phyloP scores from a whole-genome alignment of 1,284 basidiomycete genomes.

The Sphaerobolus stellatus region DNA sequence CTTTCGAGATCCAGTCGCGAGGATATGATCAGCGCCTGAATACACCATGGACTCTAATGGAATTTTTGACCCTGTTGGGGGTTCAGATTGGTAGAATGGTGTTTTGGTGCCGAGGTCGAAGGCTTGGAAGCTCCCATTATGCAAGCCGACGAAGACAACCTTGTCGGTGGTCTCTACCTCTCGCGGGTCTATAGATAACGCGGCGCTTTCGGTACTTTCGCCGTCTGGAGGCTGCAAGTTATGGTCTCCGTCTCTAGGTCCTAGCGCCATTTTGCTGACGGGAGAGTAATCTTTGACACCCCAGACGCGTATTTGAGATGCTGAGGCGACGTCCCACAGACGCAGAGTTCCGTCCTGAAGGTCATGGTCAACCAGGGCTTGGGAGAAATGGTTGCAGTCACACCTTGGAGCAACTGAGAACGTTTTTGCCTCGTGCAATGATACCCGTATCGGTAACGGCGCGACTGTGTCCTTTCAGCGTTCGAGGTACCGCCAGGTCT shows the following conservation, averaged over 20 bases:
- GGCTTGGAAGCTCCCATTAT: slow-evolving; percentile 54
- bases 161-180: slow-evolving; percentile 52
- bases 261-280: slow-evolving; percentile 47
- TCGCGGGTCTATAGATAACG: slow-evolving; percentile 33
- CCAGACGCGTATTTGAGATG: slow-evolving; percentile 44
- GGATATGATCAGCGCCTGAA: slow-evolving; percentile 36
- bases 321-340: slow-evolving; percentile 72
- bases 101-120: slow-evolving; percentile 57
- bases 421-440: slow-evolving; percentile 60
- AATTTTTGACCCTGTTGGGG: slow-evolving; percentile 24
- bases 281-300: slow-evolving; percentile 36
- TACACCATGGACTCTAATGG: slow-evolving; percentile 56
- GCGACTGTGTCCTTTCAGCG: slow-evolving; percentile 67
- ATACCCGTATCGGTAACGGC: slow-evolving; percentile 61
- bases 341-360: slow-evolving; percentile 69
- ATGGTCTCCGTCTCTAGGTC: slow-evolving; percentile 28
- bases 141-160: slow-evolving; percentile 54
- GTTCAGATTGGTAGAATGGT: slow-evolving; percentile 40
- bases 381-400: background rate
- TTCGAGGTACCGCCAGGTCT: slow-evolving; percentile 44
- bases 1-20: slow-evolving; percentile 64
- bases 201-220: slow-evolving; percentile 10
- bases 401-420: slow-evolving; percentile 41
- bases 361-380: slow-evolving; percentile 30
- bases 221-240: slow-evolving; percentile 18